Percentiles rank a stretch among this genome's conserved stretches.
phyloP scores from a whole-genome alignment of 192 early-diverging fungal genomes.

The Chytriomyces sp. region DNA sequence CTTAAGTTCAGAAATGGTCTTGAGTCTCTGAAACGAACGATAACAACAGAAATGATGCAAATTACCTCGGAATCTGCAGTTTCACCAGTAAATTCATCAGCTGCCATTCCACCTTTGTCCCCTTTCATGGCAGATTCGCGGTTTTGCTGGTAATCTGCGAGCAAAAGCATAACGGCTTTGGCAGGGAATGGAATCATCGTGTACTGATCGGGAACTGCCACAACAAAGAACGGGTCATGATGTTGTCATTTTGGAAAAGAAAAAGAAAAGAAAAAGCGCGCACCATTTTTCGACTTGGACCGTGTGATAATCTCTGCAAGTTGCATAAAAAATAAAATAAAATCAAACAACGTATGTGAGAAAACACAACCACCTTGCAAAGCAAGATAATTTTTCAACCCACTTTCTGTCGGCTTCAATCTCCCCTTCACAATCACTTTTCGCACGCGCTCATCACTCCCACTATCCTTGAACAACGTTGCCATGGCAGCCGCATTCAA shows the following conservation, averaged over 20 bases:
- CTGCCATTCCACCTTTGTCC: constrained; percentile 61
- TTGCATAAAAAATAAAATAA: not conserved
- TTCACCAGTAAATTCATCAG: constrained; percentile 58
- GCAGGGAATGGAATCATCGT: constrained; percentile 75
- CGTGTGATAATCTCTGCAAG: constrained; percentile 61
- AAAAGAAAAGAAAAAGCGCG: not conserved
- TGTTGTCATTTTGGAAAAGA: not conserved
- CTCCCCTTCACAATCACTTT: constrained; percentile 81
- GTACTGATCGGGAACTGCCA: constrained; percentile 77
- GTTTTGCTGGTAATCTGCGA: constrained; percentile 79
- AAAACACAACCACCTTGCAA: not conserved
- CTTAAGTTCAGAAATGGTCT: constrained; percentile 25
- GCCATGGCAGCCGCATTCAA: constrained; percentile 79
- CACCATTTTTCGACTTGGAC: constrained; percentile 57
- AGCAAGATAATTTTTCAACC: constrained; percentile 1
- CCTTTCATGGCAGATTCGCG: constrained; percentile 64
- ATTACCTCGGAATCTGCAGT: constrained; percentile 42
- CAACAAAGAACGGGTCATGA: constrained; percentile 1
- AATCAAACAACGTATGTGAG: not conserved
- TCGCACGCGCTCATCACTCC: constrained; percentile 67
- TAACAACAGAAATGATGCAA: constrained; percentile 30
- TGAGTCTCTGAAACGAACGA: constrained; percentile 15
- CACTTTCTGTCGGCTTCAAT: constrained; percentile 59
- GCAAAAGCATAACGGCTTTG: constrained; percentile 86
- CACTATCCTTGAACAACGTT: constrained; percentile 66